phyloP scores from a whole-genome alignment of 2,329 filamentous ascomycete species.

The Talaromyces sp. region DNA sequence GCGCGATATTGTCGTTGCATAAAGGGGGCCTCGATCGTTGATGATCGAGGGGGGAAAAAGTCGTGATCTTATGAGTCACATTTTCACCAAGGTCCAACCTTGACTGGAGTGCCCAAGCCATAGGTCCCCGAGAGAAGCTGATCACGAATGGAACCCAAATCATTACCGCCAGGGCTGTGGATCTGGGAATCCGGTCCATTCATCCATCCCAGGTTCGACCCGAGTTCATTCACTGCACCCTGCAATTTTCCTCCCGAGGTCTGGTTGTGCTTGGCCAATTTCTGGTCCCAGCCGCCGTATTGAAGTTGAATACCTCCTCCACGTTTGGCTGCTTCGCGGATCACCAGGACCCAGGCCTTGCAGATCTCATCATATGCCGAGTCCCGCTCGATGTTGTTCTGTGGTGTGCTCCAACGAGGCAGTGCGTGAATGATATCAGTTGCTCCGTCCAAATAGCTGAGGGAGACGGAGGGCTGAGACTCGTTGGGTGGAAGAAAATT shows the following conservation, averaged over 20 bases:
- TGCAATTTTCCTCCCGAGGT: constrained; percentile 80
- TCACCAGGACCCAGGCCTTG: constrained; percentile 87
- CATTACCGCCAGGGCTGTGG: constrained; percentile 38
- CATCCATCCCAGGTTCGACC: constrained; percentile 77
- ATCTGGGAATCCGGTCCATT: constrained; percentile 46
- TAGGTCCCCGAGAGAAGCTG: constrained; percentile 61
- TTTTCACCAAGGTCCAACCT: constrained; percentile 59
- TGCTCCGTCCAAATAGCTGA: constrained; percentile 85
- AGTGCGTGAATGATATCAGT: constrained; percentile 88
- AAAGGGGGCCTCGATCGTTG: background rate
- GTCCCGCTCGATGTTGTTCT: constrained; percentile 90
- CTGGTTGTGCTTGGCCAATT: constrained; percentile 82
- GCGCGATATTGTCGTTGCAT: constrained; percentile 2
- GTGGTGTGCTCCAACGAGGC: constrained; percentile 85
- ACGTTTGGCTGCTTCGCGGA: constrained; percentile 86
- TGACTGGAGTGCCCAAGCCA: constrained; percentile 56
- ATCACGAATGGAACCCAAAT: constrained; percentile 55
- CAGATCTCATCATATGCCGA: constrained; percentile 96
- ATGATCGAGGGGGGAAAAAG: background rate
- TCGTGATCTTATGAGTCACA: constrained; percentile 8
- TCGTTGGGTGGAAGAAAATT: constrained; percentile 94
- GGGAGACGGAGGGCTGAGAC: constrained; percentile 75
- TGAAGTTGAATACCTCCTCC: constrained; percentile 89
- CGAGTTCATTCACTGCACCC: constrained; percentile 76
- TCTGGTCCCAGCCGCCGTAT: constrained; percentile 90